Evolutionary conservation across 2,329 filamentous ascomycete species (phyloP), one percentile per base, ranked within the genome.

Genomic region (Microsporum ferrugineum): DNA sequence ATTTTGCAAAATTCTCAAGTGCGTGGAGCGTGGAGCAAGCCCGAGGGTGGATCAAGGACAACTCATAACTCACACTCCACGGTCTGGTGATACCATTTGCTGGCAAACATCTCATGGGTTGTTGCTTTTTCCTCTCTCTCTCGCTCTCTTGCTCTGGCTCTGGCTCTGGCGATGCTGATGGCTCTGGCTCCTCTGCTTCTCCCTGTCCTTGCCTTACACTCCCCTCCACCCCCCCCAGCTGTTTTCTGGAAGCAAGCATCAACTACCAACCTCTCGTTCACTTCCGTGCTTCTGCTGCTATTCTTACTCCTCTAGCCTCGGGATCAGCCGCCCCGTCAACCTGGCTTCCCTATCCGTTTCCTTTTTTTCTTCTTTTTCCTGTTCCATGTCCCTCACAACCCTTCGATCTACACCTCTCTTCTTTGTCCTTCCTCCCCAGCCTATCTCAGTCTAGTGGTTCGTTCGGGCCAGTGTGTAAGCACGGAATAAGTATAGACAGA

Each of bases 41-140:
- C 47, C 47, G 47, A 47, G 43, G 43, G 47, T 51, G 47, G 47
- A 51, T 51, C 47, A 51, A 51, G 47, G 47, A 51, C 47, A 51
- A 51, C 47, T 51, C 47, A 51, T 27, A 51, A 31, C 47, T 51
- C 47, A 51, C 47, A 51, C 47, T 31, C n/a, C 29, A 8, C 47
- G 47, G 47, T 51, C 47, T 51, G 47, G 47, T 51, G 47, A 51
- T 51, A 51, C 47, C 29, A 51, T 51, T 51, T 51, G 47, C 47
- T 51, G 47, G 47, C 47, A 51, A 51, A 51, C 47, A 51, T 51
- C 43, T 47, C 43, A 47, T 23, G 43, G 43, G 3, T 47, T 23
- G n/a, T 47, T 47, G 43, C 43, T 47, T 47, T 47, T 47, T 47
- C 17, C n/a, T 47, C 8, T 7, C n/a, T 23, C 5, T 17, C n/a